Percentiles rank a stretch among this genome's conserved stretches.
Conservation (phyloP, 2,329 filamentous ascomycete genomes). For the Zymoseptoria brevis region DNA sequence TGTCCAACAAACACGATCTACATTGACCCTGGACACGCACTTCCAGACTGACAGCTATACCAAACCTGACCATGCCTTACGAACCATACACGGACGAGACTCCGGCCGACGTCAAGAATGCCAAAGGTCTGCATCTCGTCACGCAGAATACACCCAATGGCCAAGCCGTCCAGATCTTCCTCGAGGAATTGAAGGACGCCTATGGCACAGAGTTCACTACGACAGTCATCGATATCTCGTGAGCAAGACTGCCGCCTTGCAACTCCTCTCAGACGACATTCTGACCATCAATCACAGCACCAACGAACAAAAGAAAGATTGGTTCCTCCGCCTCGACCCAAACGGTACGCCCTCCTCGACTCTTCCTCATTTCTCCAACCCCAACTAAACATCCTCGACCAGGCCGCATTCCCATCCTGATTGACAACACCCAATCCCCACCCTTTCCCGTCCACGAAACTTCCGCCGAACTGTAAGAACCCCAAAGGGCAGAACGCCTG, state of each 20-base stretch:
- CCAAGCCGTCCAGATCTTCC: constrained; percentile 45
- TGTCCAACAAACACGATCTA: not conserved
- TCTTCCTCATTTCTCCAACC: constrained; percentile 8
- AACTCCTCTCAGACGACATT: not conserved
- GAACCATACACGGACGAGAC: constrained; percentile 39
- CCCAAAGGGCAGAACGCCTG: too few species aligned
- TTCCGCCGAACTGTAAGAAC: constrained; percentile 37
- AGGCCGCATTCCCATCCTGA: constrained; percentile 42
- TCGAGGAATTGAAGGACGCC: constrained; percentile 46
- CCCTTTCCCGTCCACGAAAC: constrained; percentile 49
- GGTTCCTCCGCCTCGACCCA: constrained; percentile 42
- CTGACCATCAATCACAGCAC: constrained; percentile 23
- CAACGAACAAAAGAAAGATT: constrained; percentile 51
- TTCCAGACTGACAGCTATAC: not conserved
- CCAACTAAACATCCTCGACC: not conserved
- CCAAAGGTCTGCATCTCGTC: constrained; percentile 46
- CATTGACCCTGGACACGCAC: not conserved
- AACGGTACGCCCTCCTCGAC: constrained; percentile 14
- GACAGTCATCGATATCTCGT: constrained; percentile 41
- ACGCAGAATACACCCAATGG: constrained; percentile 47
- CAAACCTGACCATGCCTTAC: constrained; percentile 28
- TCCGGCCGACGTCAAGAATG: constrained; percentile 39
- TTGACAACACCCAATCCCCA: constrained; percentile 43
- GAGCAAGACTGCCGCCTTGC: not conserved
- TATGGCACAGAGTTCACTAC: constrained; percentile 45